A percentile compares a stretch with the other conserved stretches of the same genome.
Conservation (phyloP, 2,329 filamentous ascomycete species). For the Hypomyces perniciosus region DNA sequence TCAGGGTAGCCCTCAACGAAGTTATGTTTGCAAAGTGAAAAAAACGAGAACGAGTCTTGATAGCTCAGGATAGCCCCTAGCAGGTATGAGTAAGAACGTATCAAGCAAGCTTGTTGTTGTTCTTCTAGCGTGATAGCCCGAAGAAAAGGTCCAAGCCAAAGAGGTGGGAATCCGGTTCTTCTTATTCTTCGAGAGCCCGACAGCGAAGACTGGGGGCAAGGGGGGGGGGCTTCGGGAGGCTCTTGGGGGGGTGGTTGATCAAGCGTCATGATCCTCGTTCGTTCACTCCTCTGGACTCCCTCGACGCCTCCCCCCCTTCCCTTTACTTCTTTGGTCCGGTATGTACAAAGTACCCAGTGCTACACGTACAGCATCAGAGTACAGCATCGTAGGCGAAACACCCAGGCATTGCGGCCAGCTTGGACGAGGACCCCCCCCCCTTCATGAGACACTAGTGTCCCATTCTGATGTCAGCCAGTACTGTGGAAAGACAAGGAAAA, state of each 20-base stretch:
- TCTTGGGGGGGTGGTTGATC: not conserved
- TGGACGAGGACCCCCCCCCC: too few species aligned
- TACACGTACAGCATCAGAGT: not conserved
- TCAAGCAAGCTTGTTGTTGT: not conserved
- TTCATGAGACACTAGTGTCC: not conserved
- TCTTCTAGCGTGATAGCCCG: not conserved
- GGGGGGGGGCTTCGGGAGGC: not conserved
- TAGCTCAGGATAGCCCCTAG: not conserved
- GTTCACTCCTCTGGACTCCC: too few species aligned
- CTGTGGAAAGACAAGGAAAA: not conserved
- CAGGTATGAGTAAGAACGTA: not conserved
- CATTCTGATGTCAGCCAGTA: slow-evolving; percentile 5
- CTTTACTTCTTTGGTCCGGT: too few species aligned
- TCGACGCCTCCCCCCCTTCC: too few species aligned
- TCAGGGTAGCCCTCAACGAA: slow-evolving; percentile 16
- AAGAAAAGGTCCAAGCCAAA: not conserved
- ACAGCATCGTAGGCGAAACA: not conserved
- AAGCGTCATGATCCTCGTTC: not conserved
- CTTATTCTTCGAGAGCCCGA: not conserved
- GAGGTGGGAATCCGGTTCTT: not conserved
- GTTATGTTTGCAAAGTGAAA: not conserved
- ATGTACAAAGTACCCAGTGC: too few species aligned
- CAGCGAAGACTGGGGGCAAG: not conserved
- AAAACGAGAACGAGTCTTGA: not conserved
- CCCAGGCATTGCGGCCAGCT: too few species aligned